Conservation (phyloP, 768 basidiomycete species). For the Suillus bovinus region DNA sequence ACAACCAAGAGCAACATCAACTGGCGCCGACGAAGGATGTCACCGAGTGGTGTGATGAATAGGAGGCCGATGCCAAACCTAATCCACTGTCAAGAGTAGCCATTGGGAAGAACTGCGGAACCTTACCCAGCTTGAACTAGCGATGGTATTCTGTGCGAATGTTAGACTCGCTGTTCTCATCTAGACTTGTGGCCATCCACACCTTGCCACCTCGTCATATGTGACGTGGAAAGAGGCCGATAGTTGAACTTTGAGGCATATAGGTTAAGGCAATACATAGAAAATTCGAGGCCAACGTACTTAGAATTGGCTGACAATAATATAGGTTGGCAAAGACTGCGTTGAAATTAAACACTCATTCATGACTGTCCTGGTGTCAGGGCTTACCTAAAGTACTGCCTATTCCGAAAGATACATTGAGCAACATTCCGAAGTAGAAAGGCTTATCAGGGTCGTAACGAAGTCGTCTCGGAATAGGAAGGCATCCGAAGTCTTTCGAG, state of each 20-base stretch:
- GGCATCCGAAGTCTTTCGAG: conserved; percentile 41
- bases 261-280: conserved; percentile 5
- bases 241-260: conserved; percentile 25
- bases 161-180: conserved; percentile 6
- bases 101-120: neutral
- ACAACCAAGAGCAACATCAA: conserved; percentile 38
- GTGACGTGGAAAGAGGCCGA: conserved; percentile 37
- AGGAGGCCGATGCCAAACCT: conserved; percentile 35
- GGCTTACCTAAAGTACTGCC: conserved; percentile 46
- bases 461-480: conserved; percentile 45
- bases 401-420: conserved; percentile 49
- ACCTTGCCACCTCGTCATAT: conserved; percentile 37
- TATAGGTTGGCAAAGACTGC: conserved; percentile 67
- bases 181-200: neutral
- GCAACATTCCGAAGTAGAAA: conserved; percentile 35
- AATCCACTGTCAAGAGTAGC: neutral
- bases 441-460: conserved; percentile 42
- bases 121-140: conserved; percentile 66
- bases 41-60: conserved; percentile 47
- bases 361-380: conserved; percentile 4
- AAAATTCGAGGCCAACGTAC: conserved; percentile 37
- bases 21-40: conserved; percentile 44
- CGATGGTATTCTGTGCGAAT: conserved; percentile 52
- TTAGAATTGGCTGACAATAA: conserved; percentile 79
- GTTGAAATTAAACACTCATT: neutral